Conservation (phyloP, 2,329 filamentous ascomycete genomes). For the Trichoderma sp. region DNA sequence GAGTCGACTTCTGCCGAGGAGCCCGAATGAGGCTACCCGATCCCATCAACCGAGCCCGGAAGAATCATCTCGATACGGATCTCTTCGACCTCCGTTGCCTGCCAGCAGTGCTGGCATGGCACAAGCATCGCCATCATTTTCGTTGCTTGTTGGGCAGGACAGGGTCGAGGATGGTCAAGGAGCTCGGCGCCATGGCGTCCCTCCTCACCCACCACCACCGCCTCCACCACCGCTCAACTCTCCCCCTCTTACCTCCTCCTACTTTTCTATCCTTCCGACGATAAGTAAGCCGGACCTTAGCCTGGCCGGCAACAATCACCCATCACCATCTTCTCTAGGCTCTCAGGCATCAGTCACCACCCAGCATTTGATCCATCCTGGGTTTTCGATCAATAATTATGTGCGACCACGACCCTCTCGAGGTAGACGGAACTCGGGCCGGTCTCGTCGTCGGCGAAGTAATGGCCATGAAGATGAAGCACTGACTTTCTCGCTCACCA, state of each 20-base stretch:
- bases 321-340: neutral
- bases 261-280: neutral
- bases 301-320: neutral
- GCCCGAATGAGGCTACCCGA: slow-evolving; percentile 19
- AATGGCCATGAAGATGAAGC: slow-evolving; percentile 23
- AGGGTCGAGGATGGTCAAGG: neutral
- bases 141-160: neutral
- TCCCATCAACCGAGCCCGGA: neutral
- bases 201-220: slow-evolving; percentile 12
- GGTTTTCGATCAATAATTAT: neutral
- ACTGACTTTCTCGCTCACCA: slow-evolving; percentile 26
- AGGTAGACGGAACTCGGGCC: slow-evolving; percentile 9
- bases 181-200: neutral
- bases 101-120: neutral
- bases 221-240: slow-evolving; percentile 3
- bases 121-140: neutral
- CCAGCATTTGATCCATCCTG: neutral
- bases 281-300: neutral
- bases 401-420: neutral
- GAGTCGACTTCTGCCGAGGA: slow-evolving; percentile 15
- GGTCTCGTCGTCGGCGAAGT: slow-evolving; percentile 1
- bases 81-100: neutral
- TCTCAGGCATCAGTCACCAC: neutral
- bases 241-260: neutral
- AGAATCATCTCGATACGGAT: neutral